Conservation (phyloP, 495 filamentous ascomycete species). For the Peziza echinospora region DNA sequence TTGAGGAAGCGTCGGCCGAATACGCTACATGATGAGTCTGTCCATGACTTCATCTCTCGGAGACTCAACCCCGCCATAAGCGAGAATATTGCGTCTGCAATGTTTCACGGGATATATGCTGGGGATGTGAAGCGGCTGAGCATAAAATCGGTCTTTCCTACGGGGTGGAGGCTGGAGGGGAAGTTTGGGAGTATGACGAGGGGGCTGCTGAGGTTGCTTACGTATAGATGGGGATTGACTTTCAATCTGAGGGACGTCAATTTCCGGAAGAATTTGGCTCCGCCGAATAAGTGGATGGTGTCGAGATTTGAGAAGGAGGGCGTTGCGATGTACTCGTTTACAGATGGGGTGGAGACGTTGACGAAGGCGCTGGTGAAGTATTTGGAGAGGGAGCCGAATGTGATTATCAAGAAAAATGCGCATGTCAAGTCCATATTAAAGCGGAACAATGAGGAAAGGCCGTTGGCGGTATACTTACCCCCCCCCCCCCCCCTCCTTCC, state of each 20-base stretch:
- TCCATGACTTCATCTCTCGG: constrained; percentile 44
- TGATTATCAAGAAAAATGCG: constrained; percentile 30
- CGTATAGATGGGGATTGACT: background rate
- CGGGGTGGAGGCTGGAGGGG: constrained; percentile 30
- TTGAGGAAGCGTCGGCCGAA: constrained; percentile 14
- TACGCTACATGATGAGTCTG: constrained; percentile 39
- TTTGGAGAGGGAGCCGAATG: constrained; percentile 27
- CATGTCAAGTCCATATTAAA: constrained; percentile 21
- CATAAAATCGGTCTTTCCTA: constrained; percentile 36
- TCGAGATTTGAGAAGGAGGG: constrained; percentile 6
- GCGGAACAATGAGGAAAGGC: too few species aligned
- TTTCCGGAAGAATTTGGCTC: background rate
- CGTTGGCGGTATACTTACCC: too few species aligned
- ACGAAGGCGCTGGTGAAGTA: constrained; percentile 25
- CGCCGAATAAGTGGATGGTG: constrained; percentile 2
- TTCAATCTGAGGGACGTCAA: background rate
- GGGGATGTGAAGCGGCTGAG: constrained; percentile 72
- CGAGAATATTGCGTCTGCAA: constrained; percentile 54
- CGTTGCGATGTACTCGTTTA: constrained; percentile 38
- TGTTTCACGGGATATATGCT: constrained; percentile 86
- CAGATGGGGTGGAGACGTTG: constrained; percentile 35
- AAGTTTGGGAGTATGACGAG: constrained; percentile 15
- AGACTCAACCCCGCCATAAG: constrained; percentile 34
- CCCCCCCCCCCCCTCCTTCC: too few species aligned
- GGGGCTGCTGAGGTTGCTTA: background rate